phyloP scores from a whole-genome alignment of 139 green algal genomes.

The Edaphochlamys debaryana region DNA sequence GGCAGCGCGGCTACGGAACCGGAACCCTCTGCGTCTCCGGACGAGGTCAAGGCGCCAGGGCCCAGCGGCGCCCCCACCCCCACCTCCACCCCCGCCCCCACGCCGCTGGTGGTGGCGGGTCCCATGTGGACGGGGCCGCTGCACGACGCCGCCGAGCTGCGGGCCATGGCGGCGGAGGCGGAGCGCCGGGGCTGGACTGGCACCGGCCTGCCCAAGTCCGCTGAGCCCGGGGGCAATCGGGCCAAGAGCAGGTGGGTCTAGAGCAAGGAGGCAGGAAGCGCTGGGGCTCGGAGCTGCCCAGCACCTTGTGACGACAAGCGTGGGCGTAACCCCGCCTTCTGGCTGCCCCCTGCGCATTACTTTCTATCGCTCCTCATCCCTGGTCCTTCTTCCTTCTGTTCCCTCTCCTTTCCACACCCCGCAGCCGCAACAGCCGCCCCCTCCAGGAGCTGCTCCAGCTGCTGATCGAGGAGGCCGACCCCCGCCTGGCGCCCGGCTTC shows the following conservation, averaged over 20 bases:
- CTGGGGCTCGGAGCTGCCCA: too few relatives aligned
- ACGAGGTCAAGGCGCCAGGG: too few relatives aligned
- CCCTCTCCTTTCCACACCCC: not conserved
- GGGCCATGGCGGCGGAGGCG: slow-evolving; percentile 48
- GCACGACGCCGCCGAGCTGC: slow-evolving; percentile 57
- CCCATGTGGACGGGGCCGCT: slow-evolving; percentile 68
- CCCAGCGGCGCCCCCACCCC: too few relatives aligned
- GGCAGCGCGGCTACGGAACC: too few relatives aligned
- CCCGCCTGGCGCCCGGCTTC: slow-evolving; percentile 55
- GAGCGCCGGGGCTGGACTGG: slow-evolving; percentile 45
- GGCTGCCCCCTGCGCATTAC: too few relatives aligned
- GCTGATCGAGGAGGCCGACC: slow-evolving; percentile 50
- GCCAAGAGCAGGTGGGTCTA: slow-evolving; percentile 10
- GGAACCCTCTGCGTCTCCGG: too few relatives aligned
- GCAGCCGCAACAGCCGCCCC: slow-evolving; percentile 23
- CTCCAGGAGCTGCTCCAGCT: slow-evolving; percentile 52
- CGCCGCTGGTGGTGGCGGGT: slow-evolving; percentile 52
- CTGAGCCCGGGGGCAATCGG: not conserved
- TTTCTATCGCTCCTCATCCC: too few relatives aligned
- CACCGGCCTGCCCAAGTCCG: not conserved
- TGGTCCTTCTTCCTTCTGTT: not conserved
- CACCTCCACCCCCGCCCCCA: too few relatives aligned
- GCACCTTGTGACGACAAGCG: too few relatives aligned
- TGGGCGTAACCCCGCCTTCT: not conserved
- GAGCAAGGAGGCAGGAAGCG: not conserved